A percentile compares a stretch with the other conserved stretches of the same genome.
phyloP scores from a whole-genome alignment of 2,329 filamentous ascomycete genomes.

The Aspergillus hiratsukae region DNA sequence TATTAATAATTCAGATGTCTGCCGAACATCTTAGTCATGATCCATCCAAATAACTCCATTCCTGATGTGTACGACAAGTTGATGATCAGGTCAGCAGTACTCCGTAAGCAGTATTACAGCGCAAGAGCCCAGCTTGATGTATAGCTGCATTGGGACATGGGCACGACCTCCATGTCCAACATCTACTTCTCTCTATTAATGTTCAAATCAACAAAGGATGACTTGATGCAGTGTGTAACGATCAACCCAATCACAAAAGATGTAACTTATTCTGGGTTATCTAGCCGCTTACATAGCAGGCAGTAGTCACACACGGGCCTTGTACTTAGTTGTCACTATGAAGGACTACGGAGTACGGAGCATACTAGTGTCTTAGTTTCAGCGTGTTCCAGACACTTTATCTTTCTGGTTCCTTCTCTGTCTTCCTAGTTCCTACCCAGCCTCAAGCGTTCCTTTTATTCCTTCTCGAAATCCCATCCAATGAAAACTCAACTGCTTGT shows the following conservation, averaged over 20 bases:
- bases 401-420: conserved; percentile 8
- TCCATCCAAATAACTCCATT: too few relatives aligned
- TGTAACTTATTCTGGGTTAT: conserved; percentile 4
- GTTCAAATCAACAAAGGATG: not conserved
- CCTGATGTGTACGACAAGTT: too few relatives aligned
- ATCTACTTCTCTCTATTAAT: not conserved
- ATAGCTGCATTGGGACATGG: not conserved
- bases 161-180: not conserved
- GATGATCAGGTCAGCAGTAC: too few relatives aligned
- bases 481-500: conserved; percentile 1
- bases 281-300: not conserved
- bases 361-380: conserved; percentile 8
- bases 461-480: conserved; percentile 2
- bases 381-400: conserved; percentile 8
- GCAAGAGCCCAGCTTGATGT: not conserved
- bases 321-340: conserved; percentile 1
- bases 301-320: conserved; percentile 10
- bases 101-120: not conserved
- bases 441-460: conserved; percentile 2
- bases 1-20: not conserved
- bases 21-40: too few relatives aligned
- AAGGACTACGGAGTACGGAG: not conserved
- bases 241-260: not conserved
- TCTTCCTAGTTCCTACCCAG: not conserved
- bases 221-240: not conserved